Percentiles rank a stretch among this genome's conserved stretches.
These are phyloP conservation scores for Triangularia setosa DNA, from an alignment of 2,329 filamentous ascomycete genomes.

Conservation along the genomic window DNA sequence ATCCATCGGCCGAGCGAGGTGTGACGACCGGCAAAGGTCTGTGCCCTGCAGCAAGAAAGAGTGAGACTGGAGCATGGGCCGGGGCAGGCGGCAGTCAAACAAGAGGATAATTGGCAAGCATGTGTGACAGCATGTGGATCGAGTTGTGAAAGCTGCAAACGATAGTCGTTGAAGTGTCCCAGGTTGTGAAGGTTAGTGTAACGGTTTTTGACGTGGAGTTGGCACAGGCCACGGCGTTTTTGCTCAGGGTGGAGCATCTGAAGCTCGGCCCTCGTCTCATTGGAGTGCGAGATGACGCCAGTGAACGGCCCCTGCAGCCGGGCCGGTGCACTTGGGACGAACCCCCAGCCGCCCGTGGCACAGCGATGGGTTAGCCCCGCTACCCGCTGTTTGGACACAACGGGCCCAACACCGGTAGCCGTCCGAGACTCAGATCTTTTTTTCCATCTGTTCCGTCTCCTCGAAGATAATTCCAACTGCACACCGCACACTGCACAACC, in stretches of 20 bases:
- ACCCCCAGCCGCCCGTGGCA: background rate
- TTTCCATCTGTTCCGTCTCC: background rate
- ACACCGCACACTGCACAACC: too few species aligned
- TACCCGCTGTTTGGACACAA: background rate
- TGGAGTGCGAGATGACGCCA: conserved; percentile 9
- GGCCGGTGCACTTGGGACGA: conserved; percentile 12
- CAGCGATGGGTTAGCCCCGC: background rate
- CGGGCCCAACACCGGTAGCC: background rate
- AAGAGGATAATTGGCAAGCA: background rate
- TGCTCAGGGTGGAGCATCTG: conserved; percentile 1
- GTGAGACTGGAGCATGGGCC: background rate
- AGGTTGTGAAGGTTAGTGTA: background rate
- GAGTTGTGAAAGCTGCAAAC: background rate
- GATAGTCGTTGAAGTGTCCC: background rate
- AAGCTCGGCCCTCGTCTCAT: conserved; percentile 1
- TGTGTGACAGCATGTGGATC: background rate
- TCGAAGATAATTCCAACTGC: background rate
- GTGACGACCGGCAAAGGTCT: background rate
- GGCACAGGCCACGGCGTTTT: background rate
- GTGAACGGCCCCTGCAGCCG: conserved; percentile 16
- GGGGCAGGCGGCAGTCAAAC: background rate
- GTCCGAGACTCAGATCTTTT: background rate
- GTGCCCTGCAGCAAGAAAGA: background rate
- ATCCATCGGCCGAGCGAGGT: background rate
- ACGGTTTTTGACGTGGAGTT: background rate